Evolutionary conservation across 169 alveolate species (phyloP).

Genomic region (Plasmodium inui): DNA sequence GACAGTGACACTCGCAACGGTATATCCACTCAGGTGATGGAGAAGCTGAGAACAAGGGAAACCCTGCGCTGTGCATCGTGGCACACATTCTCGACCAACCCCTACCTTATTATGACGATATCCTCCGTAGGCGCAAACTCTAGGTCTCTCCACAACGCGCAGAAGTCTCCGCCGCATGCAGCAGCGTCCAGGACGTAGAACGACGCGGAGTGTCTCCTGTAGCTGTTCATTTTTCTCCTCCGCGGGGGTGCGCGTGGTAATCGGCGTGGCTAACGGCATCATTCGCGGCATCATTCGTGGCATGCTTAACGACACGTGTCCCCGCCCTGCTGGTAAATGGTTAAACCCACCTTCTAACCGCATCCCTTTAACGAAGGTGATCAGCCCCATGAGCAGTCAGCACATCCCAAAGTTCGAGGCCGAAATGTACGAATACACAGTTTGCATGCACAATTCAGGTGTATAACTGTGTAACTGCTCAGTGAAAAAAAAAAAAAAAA

Average conservation of each 20-base stretch:
- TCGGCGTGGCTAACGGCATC: background rate
- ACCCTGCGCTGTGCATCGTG: background rate
- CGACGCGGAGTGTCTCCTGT: background rate
- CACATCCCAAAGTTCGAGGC: background rate
- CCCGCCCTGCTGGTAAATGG: background rate
- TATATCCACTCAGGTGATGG: background rate
- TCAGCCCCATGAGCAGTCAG: background rate
- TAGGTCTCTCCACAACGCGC: background rate
- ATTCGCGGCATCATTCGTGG: background rate
- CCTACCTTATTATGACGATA: slow-evolving; percentile 42
- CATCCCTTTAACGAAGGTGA: background rate
- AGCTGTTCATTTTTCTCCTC: slow-evolving; percentile 17
- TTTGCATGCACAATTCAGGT: background rate
- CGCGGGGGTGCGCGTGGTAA: background rate
- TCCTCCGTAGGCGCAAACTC: slow-evolving; percentile 4
- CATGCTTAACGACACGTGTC: background rate
- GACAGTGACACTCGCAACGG: background rate
- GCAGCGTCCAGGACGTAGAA: slow-evolving; percentile 28
- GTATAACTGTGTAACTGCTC: background rate
- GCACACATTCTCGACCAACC: background rate
- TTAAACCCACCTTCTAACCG: background rate
- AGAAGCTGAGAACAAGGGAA: background rate
- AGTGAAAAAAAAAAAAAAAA: background rate
- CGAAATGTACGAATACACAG: background rate
- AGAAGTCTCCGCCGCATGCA: background rate